Conservation (phyloP, 108 stramenopile species). For the Cyclotella atomus region DNA sequence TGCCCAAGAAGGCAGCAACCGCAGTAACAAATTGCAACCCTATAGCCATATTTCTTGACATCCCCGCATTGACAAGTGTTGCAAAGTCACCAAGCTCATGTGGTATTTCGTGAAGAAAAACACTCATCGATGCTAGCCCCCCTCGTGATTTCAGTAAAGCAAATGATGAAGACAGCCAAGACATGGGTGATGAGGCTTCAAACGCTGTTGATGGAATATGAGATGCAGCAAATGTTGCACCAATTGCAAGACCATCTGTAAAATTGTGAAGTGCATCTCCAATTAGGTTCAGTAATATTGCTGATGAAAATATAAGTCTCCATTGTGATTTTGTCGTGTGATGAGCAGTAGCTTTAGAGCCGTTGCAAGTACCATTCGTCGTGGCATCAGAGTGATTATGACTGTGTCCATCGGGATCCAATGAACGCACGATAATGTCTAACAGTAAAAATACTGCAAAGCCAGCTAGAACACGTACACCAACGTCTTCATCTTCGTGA, state of each 20-base stretch:
- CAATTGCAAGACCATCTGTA: constrained; percentile 85
- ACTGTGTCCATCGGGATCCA: constrained; percentile 35
- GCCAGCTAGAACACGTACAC: constrained; percentile 69
- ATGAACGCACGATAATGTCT: constrained; percentile 71
- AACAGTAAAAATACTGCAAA: constrained; percentile 74
- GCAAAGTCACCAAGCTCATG: constrained; percentile 92
- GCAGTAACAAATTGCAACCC: constrained; percentile 85
- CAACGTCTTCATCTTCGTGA: constrained; percentile 50
- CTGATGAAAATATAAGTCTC: constrained; percentile 38
- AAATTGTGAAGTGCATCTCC: constrained; percentile 91
- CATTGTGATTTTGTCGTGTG: constrained; percentile 10
- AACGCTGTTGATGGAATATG: constrained; percentile 20
- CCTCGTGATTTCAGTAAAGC: constrained; percentile 65
- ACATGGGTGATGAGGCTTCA: background rate
- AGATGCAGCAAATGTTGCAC: constrained; percentile 71
- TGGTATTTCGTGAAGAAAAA: constrained; percentile 92
- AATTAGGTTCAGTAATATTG: constrained; percentile 76
- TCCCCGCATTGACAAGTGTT: constrained; percentile 78
- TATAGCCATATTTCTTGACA: constrained; percentile 78
- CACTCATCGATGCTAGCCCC: constrained; percentile 75
- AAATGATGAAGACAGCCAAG: constrained; percentile 30
- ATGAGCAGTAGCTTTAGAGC: background rate
- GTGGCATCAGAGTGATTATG: constrained; percentile 40
- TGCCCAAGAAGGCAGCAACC: constrained; percentile 82
- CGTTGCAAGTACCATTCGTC: constrained; percentile 8